A percentile compares a stretch with the other conserved stretches of the same genome.
These are phyloP conservation scores for Phytophthora foliorum DNA, from an alignment of 352 stramenopile genomes.

Conservation along the genomic window DNA sequence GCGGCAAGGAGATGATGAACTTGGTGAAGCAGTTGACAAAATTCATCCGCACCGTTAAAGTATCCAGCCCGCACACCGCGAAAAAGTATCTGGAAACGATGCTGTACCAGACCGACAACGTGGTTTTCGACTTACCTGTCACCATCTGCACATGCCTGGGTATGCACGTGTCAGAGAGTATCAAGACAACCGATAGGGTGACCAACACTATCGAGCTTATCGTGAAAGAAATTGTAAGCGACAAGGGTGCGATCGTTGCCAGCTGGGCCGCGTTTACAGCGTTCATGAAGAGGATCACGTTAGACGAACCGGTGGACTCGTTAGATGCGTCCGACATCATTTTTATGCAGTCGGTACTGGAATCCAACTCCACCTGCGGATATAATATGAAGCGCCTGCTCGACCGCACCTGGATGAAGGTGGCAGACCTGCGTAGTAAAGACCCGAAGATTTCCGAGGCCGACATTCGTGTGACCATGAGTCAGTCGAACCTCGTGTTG, in stretches of 20 bases:
- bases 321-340: constrained; percentile 28
- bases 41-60: constrained; percentile 36
- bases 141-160: constrained; percentile 47
- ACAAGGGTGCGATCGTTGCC: constrained; percentile 35
- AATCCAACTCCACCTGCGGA: constrained; percentile 31
- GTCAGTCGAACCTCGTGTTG: constrained; percentile 46
- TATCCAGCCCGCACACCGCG: constrained; percentile 27
- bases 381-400: constrained; percentile 32
- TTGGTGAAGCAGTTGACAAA: constrained; percentile 36
- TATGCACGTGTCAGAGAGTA: constrained; percentile 22
- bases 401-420: constrained; percentile 32
- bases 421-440: constrained; percentile 19
- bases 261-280: constrained; percentile 22
- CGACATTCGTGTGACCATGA: constrained; percentile 30
- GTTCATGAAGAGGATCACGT: constrained; percentile 34
- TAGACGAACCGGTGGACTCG: constrained; percentile 21
- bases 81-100: constrained; percentile 41
- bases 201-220: constrained; percentile 39
- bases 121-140: constrained; percentile 49
- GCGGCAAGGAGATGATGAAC: constrained; percentile 39
- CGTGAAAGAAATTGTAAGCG: constrained; percentile 39
- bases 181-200: constrained; percentile 33
- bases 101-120: constrained; percentile 49
- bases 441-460: constrained; percentile 26
- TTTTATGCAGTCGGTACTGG: constrained; percentile 21